phyloP scores from a whole-genome alignment of 768 basidiomycete genomes.

The Hemileccinum impolitum region DNA sequence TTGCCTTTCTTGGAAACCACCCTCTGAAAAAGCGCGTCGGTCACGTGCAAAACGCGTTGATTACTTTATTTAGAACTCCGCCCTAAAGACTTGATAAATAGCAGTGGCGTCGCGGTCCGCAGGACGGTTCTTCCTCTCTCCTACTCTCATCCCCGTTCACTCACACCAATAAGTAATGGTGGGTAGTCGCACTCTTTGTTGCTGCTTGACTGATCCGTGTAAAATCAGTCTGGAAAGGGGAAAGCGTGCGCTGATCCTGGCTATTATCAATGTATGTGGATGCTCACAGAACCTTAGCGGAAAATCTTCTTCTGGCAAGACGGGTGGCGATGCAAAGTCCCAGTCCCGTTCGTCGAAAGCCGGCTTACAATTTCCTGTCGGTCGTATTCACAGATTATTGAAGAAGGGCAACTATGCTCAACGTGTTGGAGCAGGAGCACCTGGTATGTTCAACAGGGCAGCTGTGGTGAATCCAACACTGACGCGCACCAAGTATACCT shows the following conservation, averaged over 20 bases:
- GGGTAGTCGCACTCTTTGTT: background rate
- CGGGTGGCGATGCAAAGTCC: conserved; percentile 51
- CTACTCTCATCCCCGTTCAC: conserved; percentile 17
- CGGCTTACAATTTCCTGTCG: conserved; percentile 73
- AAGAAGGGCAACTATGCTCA: conserved; percentile 72
- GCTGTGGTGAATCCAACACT: background rate
- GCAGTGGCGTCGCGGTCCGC: conserved; percentile 20
- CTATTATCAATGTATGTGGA: conserved; percentile 1
- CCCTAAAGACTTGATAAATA: conserved; percentile 30
- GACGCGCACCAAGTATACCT: conserved; percentile 57
- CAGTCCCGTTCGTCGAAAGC: conserved; percentile 67
- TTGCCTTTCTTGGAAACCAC: conserved; percentile 18
- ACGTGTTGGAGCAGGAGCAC: conserved; percentile 66
- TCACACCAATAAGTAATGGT: conserved; percentile 33
- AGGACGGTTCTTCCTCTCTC: conserved; percentile 6
- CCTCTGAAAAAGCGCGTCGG: conserved; percentile 18
- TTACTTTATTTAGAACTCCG: conserved; percentile 29
- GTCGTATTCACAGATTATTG: conserved; percentile 76
- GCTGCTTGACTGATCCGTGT: conserved; percentile 7
- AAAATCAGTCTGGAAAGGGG: conserved; percentile 51
- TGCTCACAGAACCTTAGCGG: conserved; percentile 31
- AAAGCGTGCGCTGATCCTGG: conserved; percentile 39
- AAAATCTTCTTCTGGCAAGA: conserved; percentile 45
- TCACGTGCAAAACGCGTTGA: conserved; percentile 37
- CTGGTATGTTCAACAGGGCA: conserved; percentile 40